Conservation (phyloP, 345 rosid genomes). For the Eucalyptus decipiens region DNA sequence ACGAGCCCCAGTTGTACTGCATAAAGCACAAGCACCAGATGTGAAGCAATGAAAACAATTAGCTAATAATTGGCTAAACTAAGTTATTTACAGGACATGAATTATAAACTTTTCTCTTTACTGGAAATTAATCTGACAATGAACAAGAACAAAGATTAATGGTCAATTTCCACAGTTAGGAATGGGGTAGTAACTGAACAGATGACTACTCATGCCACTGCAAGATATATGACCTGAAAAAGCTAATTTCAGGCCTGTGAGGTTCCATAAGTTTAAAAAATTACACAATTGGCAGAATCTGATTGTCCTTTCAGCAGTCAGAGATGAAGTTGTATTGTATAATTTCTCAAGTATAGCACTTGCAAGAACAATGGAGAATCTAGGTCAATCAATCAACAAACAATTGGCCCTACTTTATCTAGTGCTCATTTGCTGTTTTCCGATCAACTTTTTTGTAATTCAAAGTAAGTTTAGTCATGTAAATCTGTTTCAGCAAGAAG, state of each 20-base stretch:
- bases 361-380: not conserved
- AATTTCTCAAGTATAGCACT: not conserved
- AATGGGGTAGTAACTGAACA: not conserved
- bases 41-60: not conserved
- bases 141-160: not conserved
- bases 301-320: not conserved
- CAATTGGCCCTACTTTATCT: not conserved
- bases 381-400: not conserved
- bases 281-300: not conserved
- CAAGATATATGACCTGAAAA: not conserved
- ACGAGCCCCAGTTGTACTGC: constrained; percentile 92
- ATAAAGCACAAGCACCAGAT: not conserved
- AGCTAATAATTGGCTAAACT: not conserved
- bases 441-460: not conserved
- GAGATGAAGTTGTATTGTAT: not conserved
- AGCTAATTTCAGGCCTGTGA: not conserved
- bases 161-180: not conserved
- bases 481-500: not conserved
- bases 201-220: not conserved
- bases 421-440: not conserved
- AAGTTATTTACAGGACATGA: not conserved
- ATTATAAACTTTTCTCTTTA: not conserved
- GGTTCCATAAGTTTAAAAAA: not conserved
- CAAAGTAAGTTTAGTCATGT: not conserved
- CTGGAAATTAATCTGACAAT: not conserved